A percentile compares a stretch with the other conserved stretches of the same genome.
These are phyloP conservation scores for Fibroporia radiculosa DNA, from an alignment of 768 basidiomycete species.

Conservation along the genomic window DNA sequence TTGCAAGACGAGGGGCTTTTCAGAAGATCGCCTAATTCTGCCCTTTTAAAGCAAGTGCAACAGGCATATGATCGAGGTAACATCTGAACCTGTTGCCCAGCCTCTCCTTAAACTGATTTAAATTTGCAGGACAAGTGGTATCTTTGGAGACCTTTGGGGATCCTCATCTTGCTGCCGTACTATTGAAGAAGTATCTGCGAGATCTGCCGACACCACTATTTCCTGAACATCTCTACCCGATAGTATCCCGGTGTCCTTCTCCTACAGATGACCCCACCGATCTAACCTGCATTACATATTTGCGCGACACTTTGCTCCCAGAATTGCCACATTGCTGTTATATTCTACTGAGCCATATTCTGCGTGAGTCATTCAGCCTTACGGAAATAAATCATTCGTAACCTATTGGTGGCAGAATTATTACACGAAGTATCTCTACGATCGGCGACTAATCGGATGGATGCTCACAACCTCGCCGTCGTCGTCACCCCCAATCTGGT, in stretches of 20 bases:
- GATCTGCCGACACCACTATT: constrained; percentile 79
- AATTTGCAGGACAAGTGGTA: constrained; percentile 58
- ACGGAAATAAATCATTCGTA: background rate
- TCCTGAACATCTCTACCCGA: constrained; percentile 56
- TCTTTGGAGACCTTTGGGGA: constrained; percentile 71
- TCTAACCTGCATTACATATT: constrained; percentile 51
- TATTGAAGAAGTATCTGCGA: constrained; percentile 79
- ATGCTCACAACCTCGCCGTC: constrained; percentile 74
- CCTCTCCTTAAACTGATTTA: background rate
- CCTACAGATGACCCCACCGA: constrained; percentile 46
- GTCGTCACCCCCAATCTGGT: constrained; percentile 78
- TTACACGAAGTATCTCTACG: constrained; percentile 73
- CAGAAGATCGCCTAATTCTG: constrained; percentile 70
- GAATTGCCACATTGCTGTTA: constrained; percentile 63
- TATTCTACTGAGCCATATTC: constrained; percentile 62
- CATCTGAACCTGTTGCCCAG: background rate
- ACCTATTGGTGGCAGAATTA: constrained; percentile 41
- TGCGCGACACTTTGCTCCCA: constrained; percentile 61
- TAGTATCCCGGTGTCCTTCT: constrained; percentile 60
- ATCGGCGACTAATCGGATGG: constrained; percentile 67
- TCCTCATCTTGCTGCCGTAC: constrained; percentile 74
- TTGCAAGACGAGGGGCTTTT: constrained; percentile 75
- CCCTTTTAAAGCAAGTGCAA: constrained; percentile 62
- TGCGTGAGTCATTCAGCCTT: constrained; percentile 10
- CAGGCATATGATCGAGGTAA: constrained; percentile 81